These are phyloP conservation scores for Heliamphora pulchella DNA, from an alignment of 179 eudicot species.

Conservation along the genomic window DNA sequence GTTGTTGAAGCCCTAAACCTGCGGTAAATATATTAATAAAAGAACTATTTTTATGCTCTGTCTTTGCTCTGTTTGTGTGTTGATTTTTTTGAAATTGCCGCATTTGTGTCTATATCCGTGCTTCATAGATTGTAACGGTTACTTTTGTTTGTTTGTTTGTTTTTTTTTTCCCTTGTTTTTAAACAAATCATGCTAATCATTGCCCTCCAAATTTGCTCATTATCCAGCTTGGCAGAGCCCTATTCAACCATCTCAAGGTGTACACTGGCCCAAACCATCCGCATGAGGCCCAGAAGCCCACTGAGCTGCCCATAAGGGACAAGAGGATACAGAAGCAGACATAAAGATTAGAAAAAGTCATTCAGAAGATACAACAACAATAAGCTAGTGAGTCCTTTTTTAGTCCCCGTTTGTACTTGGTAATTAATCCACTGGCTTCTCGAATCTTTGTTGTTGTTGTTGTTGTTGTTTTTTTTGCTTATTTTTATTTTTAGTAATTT, in stretches of 20 bases:
- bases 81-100: no score
- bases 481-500: no score
- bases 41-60: no score
- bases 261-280: constrained; percentile 87
- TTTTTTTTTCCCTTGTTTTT: neutral
- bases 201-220: constrained; percentile 11
- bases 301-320: constrained; percentile 64
- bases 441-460: no score
- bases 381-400: no score
- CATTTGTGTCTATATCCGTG: no score
- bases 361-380: neutral
- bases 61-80: no score
- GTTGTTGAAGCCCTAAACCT: no score
- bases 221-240: constrained; percentile 76
- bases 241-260: constrained; percentile 91
- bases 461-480: no score
- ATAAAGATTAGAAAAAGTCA: constrained; percentile 14
- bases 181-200: neutral
- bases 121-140: neutral
- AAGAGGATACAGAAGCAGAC: constrained; percentile 42
- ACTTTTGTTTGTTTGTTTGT: neutral
- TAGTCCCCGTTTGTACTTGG: no score
- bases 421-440: no score
- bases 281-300: constrained; percentile 80
- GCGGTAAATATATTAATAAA: no score